phyloP scores from a whole-genome alignment of 176 grass and related monocot species.

The Eleusine indica region DNA sequence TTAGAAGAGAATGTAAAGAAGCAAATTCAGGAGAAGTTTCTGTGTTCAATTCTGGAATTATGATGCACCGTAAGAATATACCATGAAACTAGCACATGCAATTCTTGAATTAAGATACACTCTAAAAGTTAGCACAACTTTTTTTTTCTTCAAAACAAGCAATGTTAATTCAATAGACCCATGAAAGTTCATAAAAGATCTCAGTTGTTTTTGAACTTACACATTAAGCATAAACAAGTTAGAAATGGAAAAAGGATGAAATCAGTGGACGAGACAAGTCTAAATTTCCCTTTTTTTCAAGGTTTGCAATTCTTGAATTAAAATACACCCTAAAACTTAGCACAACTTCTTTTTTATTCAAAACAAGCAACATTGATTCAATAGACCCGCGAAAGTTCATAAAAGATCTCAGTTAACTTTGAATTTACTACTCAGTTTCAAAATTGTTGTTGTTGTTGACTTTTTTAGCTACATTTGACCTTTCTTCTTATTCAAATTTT shows the following conservation, averaged over 20 bases:
- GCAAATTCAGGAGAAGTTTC: not conserved
- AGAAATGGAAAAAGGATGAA: no score
- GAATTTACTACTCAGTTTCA: not conserved
- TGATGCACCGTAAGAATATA: not conserved
- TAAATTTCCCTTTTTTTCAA: no score
- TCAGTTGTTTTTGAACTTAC: not conserved
- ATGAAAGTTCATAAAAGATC: not conserved
- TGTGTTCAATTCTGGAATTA: conserved; percentile 31
- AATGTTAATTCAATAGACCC: not conserved
- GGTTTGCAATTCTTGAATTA: not conserved
- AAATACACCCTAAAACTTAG: not conserved
- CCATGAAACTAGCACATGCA: no score
- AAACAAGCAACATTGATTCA: not conserved
- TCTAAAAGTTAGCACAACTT: not conserved
- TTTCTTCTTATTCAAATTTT: no score
- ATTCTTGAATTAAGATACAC: conserved; percentile 9
- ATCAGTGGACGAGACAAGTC: no score
- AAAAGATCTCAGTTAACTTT: not conserved
- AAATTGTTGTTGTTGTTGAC: no score
- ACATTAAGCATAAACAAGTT: not conserved
- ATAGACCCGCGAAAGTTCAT: not conserved
- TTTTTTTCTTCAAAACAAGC: not conserved
- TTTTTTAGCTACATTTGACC: no score
- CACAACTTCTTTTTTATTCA: not conserved
- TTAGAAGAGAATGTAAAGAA: not conserved